Evolutionary conservation across 768 basidiomycete species (phyloP), one percentile per base, ranked within the genome.

Genomic region (Cytidiella melzeri): DNA sequence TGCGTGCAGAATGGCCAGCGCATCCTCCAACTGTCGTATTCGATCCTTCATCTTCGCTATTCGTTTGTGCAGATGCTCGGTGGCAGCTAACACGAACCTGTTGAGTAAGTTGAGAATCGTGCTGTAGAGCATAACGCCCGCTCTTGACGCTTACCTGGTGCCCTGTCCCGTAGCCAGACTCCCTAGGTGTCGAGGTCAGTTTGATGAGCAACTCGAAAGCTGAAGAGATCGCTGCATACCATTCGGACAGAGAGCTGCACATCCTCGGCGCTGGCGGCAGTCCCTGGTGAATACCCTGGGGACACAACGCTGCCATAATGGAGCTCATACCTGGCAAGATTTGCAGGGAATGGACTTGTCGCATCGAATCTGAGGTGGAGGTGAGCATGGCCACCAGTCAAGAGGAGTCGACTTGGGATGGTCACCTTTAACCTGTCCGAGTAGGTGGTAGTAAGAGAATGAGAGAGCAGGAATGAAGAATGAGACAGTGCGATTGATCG

Each of bases 271-370:
- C 78, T 84, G 56, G 47, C 19, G 15, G n/a, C 41, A 28, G 9
- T 12, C 34, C n/a, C 27, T 5, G 36, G 24, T 41, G 34, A 41
- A 28, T 23, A 28, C 48, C 41, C 52, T 41, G 47, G 52, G 28
- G 45, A 44, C 45, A 20, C 39, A 43, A 18, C 18, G 30, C 4
- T 24, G 23, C 3, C 4, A 24, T 43, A 45, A 64, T 70, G n/a
- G n/a, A n/a, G n/a, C n/a, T n/a, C n/a, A 37, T 61, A 81, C 83
- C 70, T 80, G 79, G 62, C 85, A 87, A 0, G 84, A 84, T 61
- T 85, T 82, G 61, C 85, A 87, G 9, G 86, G 86, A 47, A 87
- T 83, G 55, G 83, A 76, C 70, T 87, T 87, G 76, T 87, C 83
- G 69, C 85, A 88, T 61, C 85, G 86, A 64, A 88, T 86, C 73